phyloP scores from a whole-genome alignment of 768 basidiomycete species.

The Trametes cubensis region DNA sequence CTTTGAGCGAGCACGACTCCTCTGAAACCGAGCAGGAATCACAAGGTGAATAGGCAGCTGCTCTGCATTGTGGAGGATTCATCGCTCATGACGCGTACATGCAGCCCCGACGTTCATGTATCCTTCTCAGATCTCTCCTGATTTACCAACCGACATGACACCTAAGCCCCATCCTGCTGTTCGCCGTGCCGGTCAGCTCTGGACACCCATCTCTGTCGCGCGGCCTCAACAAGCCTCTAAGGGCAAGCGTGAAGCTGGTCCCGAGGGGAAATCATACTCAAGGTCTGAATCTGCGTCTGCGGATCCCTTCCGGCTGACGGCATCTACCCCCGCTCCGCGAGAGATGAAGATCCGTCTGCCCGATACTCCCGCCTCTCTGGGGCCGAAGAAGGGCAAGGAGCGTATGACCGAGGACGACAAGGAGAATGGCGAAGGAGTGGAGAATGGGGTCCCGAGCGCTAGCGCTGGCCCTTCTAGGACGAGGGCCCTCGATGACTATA shows the following conservation, averaged over 20 bases:
- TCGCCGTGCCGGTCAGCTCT: neutral
- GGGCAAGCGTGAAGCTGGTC: neutral
- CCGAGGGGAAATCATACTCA: neutral
- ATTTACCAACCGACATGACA: conserved; percentile 3
- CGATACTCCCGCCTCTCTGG: neutral
- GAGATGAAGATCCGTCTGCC: conserved; percentile 1
- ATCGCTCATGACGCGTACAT: neutral
- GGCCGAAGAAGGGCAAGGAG: conserved; percentile 16
- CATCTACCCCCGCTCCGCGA: neutral
- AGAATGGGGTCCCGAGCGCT: conserved; percentile 15
- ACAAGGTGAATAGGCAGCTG: conserved; percentile 9
- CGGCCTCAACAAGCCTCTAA: conserved; percentile 1
- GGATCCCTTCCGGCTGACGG: conserved; percentile 2
- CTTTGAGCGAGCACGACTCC: conserved; percentile 5
- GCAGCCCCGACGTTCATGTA: conserved; percentile 17
- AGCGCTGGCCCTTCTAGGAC: neutral
- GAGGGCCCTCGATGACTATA: conserved; percentile 19
- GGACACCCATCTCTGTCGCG: conserved; percentile 8
- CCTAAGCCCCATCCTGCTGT: conserved; percentile 6
- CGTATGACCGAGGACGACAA: neutral
- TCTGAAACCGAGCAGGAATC: conserved; percentile 28
- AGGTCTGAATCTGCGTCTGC: neutral
- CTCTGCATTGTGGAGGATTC: too few species aligned
- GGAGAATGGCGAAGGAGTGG: conserved; percentile 8
- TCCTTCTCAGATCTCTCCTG: conserved; percentile 8